phyloP scores from a whole-genome alignment of 2,329 filamentous ascomycete species.

The Chaetomium sp. region DNA sequence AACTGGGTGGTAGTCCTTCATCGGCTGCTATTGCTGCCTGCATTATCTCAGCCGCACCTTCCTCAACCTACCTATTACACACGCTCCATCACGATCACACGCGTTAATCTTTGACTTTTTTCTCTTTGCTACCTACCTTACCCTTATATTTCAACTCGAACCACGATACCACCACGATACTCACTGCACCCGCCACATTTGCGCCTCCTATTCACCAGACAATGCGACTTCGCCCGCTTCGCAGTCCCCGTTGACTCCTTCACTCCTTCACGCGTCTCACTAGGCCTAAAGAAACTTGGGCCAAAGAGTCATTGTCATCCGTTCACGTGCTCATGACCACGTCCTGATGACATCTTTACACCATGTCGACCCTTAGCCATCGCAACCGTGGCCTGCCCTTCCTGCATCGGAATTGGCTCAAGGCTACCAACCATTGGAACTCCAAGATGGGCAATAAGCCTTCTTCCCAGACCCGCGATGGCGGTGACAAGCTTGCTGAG shows the following conservation, averaged over 20 bases:
- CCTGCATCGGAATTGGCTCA: constrained; percentile 58
- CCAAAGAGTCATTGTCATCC: constrained; percentile 14
- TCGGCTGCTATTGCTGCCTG: neutral
- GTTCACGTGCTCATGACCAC: constrained; percentile 27
- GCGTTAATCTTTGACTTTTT: neutral
- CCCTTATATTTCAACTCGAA: neutral
- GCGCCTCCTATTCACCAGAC: neutral
- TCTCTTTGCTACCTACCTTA: neutral
- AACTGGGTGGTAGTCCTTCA: neutral
- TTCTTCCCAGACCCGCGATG: constrained; percentile 44
- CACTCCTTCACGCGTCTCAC: constrained; percentile 9
- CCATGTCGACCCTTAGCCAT: constrained; percentile 53
- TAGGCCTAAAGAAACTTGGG: neutral
- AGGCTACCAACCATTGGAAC: constrained; percentile 49
- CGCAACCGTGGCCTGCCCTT: constrained; percentile 55
- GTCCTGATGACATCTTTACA: constrained; percentile 35
- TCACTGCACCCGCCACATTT: neutral
- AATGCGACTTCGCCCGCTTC: constrained; percentile 16
- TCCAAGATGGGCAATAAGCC: constrained; percentile 49
- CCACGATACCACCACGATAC: neutral
- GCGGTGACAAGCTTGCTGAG: constrained; percentile 33
- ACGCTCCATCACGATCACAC: neutral
- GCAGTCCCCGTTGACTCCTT: constrained; percentile 2
- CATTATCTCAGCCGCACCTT: neutral
- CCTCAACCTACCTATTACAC: neutral